Evolutionary conservation across 805 yeast genomes (phyloP).

Genomic region (Teunomyces atbi): DNA sequence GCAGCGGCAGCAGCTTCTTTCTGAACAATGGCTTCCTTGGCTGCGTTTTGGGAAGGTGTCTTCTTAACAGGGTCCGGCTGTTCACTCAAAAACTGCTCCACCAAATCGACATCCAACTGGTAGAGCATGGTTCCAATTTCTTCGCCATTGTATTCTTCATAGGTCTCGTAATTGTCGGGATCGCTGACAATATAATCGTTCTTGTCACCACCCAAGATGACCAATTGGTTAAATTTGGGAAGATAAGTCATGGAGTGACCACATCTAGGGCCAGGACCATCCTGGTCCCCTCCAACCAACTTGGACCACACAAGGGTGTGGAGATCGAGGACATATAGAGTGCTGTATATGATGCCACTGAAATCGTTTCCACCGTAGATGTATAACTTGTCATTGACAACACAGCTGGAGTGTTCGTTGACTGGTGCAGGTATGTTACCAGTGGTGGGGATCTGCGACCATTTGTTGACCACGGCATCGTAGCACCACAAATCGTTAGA

Average conservation of each 20-base stretch:
- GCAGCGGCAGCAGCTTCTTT: background rate
- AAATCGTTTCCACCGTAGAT: constrained; percentile 87
- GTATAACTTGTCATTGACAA: constrained; percentile 75
- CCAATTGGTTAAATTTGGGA: constrained; percentile 60
- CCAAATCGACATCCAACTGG: constrained; percentile 54
- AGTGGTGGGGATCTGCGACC: constrained; percentile 70
- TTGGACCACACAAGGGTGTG: constrained; percentile 71
- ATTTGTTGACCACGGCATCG: constrained; percentile 64
- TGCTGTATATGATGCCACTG: constrained; percentile 64
- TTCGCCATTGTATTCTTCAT: constrained; percentile 49
- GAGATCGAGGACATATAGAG: constrained; percentile 74
- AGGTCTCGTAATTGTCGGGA: constrained; percentile 49
- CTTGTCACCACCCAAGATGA: constrained; percentile 91
- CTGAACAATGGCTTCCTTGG: constrained; percentile 1
- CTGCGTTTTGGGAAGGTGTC: background rate
- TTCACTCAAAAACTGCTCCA: constrained; percentile 22
- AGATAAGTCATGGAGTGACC: constrained; percentile 86
- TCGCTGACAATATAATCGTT: constrained; percentile 59
- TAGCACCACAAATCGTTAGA: constrained; percentile 77
- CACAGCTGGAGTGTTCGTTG: constrained; percentile 86
- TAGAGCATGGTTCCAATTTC: constrained; percentile 57
- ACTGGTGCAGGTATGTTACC: constrained; percentile 81
- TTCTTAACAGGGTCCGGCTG: background rate
- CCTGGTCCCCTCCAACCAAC: constrained; percentile 40
- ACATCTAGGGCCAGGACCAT: constrained; percentile 77